Evolutionary conservation across 495 filamentous ascomycete species (phyloP), one percentile per base, ranked within the genome.

Genomic region (Penicillium pulvis): DNA sequence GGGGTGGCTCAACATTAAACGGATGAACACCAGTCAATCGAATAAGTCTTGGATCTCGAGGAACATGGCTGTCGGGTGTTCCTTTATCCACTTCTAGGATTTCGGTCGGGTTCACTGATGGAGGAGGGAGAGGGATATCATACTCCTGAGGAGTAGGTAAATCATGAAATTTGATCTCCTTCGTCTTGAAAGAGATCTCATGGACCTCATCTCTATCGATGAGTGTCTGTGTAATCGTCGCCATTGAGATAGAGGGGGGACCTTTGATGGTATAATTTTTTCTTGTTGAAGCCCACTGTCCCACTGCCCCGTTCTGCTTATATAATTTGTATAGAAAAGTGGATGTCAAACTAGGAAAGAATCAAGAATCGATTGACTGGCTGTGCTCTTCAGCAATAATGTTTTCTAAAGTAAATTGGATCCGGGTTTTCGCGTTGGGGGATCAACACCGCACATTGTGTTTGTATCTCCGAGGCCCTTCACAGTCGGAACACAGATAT

Each of bases 1-100:
- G 74, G 9, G 93, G 93, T 6, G 93, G 83, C 75, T 98, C 93
- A 48, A 93, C 90, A 69, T 98, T 98, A 76, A 96, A 96, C 4
- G 93, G 93, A 75, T 98, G 93, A 36, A 91, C 82, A 41, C 93
- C 93, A 19, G 93, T 98, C 49, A 98, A 76, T 43, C 93, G 81
- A 60, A 98, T 95, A 36, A 98, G 75, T 28, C 93, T 82, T 5
- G 91, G 83, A 75, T 98, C 93, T 59, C 93, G 80, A 14, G 90
- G 83, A n/a, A 97, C 90, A 79, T 94, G 90, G 47, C 73, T 75
- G 67, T 98, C 93, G 14, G 92, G 92, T 0, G 93, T 97, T 41
- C 87, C 86, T 55, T 88, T 77, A 65, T 98, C 93, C 64, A 90
- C 66, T 36, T 85, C 80, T 8, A 97, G 78, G 16, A 95, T 82